Base-by-base conservation (phyloP, 768 basidiomycete species). In the Leccinellum albellum region DNA sequence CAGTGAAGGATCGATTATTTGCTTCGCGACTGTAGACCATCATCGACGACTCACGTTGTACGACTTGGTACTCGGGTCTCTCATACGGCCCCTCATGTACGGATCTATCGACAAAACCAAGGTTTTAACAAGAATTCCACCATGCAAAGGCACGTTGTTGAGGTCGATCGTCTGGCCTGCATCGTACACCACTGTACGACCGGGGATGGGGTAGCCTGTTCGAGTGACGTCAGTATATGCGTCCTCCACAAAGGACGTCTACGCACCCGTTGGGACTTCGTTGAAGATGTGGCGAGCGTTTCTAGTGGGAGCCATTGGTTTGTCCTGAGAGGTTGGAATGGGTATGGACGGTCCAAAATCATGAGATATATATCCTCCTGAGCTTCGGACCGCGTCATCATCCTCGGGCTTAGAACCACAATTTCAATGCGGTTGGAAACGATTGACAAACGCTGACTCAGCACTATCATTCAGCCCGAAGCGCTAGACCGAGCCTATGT, bases 61-160 rank as follows among this genome's bases (percentile, higher is more conserved):
- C 14, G 61, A 66, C 23, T 56, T 45, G 44, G 48, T 51, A 9
- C 33, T 13, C 3, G 56, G 5, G 13, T 56, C 57, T 8, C 74
- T 67, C 81, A 84, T 80, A 26, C 72, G 66, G 4, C 73, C 72
- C 35, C 78, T 66, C 65, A 79, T 53, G 56, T 77, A 83, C 0
- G 81, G 81, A 58, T 82, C 81, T 29, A 80, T 66, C 14, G 76
- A 77, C 15, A 82, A 64, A 6, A 71, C 74, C 23, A 85, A 70
- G 0, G 76, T 75, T 64, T 84, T 84, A 53, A 82, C 29, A 7
- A 86, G 66, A 58, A 82, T 66, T 1, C 79, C 80, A 2, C 79
- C 79, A 29, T 76, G 64, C 26, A 82, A 64, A 4, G 74, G 63
- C 1, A 73, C 76, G 21, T 64, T 76, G 15, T 82, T 79, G 29